Evolutionary conservation across 2,329 filamentous ascomycete species (phyloP).

Genomic region (Paraphaeosphaeria minitans): DNA sequence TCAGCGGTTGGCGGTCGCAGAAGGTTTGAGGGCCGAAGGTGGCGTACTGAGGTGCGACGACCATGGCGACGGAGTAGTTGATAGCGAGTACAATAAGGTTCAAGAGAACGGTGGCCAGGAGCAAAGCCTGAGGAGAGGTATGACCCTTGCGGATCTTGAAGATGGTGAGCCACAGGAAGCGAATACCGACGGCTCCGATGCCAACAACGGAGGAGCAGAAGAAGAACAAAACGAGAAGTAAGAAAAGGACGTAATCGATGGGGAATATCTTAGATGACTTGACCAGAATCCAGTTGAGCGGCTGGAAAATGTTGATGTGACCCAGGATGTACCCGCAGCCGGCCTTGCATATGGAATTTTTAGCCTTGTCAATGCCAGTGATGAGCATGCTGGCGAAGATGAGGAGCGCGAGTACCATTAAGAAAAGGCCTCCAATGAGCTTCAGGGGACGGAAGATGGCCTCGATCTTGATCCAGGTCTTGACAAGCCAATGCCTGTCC

Average conservation of each 20-base stretch:
- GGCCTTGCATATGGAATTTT: constrained; percentile 89
- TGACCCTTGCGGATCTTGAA: constrained; percentile 90
- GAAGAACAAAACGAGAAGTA: constrained; percentile 81
- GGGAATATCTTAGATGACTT: constrained; percentile 84
- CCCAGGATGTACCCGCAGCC: constrained; percentile 92
- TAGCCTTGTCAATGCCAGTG: constrained; percentile 93
- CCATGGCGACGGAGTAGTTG: constrained; percentile 90
- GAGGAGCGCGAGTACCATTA: constrained; percentile 75
- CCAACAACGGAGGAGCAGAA: constrained; percentile 89
- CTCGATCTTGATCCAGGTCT: constrained; percentile 77
- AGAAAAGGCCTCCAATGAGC: constrained; percentile 78
- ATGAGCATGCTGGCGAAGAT: constrained; percentile 93
- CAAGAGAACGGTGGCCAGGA: constrained; percentile 88
- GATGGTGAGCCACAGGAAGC: constrained; percentile 92
- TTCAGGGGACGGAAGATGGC: constrained; percentile 87
- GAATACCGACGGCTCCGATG: constrained; percentile 84
- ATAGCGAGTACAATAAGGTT: constrained; percentile 87
- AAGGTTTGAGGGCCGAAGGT: constrained; percentile 94
- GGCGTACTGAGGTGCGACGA: constrained; percentile 94
- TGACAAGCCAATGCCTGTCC: constrained; percentile 74
- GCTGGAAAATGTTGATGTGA: constrained; percentile 90
- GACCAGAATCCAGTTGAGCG: constrained; percentile 87
- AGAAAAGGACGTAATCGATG: constrained; percentile 88
- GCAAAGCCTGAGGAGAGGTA: constrained; percentile 87
- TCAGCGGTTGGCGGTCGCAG: constrained; percentile 72